Conservation (phyloP, 208 protist species). For the Crithidia fasciculata region DNA sequence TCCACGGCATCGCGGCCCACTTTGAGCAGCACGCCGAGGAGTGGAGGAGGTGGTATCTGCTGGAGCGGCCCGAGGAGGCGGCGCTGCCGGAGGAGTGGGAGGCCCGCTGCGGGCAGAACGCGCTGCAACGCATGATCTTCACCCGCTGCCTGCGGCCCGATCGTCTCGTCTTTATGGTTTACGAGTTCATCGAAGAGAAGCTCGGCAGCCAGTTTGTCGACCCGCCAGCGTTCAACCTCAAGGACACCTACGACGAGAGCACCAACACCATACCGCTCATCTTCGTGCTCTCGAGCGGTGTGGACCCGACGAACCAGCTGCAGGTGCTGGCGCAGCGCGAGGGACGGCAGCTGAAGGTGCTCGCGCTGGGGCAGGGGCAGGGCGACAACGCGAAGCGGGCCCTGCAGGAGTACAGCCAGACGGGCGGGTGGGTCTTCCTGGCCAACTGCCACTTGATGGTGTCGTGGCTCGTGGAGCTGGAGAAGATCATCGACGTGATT, state of each 20-base stretch:
- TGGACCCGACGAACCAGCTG: conserved; percentile 97
- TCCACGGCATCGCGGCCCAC: conserved; percentile 93
- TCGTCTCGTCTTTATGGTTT: conserved; percentile 96
- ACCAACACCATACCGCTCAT: conserved; percentile 94
- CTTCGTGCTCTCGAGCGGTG: conserved; percentile 97
- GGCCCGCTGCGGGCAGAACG: conserved; percentile 79
- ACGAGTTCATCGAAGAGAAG: conserved; percentile 95
- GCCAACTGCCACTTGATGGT: conserved; percentile 99
- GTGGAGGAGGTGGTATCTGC: conserved; percentile 96
- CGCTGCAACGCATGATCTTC: conserved; percentile 98
- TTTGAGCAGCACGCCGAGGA: conserved; percentile 96
- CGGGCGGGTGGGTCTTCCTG: conserved; percentile 98
- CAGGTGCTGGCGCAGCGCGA: conserved; percentile 88
- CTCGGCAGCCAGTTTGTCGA: conserved; percentile 96
- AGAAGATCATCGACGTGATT: conserved; percentile 97
- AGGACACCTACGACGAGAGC: conserved; percentile 94
- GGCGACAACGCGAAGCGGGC: conserved; percentile 94
- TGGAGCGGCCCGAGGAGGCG: conserved; percentile 93
- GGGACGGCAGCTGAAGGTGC: conserved; percentile 84
- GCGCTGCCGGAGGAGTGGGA: conserved; percentile 97
- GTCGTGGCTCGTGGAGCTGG: conserved; percentile 96
- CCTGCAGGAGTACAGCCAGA: conserved; percentile 92
- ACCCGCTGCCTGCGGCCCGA: conserved; percentile 97
- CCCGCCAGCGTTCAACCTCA: conserved; percentile 97
- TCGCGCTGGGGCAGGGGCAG: conserved; percentile 98